Evolutionary conservation across 1,284 basidiomycete species (phyloP).

Genomic region (Ceratobasidium sp.): DNA sequence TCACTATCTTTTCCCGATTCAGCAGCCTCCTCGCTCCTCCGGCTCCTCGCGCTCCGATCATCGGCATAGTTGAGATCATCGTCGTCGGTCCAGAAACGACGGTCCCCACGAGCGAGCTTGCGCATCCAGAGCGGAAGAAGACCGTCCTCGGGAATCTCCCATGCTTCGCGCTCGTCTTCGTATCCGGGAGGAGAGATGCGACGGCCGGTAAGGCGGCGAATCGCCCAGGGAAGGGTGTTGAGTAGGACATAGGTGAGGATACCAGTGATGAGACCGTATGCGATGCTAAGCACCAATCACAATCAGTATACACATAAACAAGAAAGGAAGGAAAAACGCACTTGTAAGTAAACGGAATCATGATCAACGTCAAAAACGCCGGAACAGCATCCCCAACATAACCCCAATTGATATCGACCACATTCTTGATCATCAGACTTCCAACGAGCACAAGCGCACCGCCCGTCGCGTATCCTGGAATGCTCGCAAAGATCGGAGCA

Average conservation of each 20-base stretch:
- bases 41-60: slow-evolving; percentile 21
- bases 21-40: slow-evolving; percentile 4
- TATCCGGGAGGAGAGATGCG: slow-evolving; percentile 75
- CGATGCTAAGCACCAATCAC: slow-evolving; percentile 71
- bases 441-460: slow-evolving; percentile 90
- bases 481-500: slow-evolving; percentile 89
- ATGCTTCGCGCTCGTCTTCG: slow-evolving; percentile 71
- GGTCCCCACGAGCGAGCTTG: slow-evolving; percentile 55
- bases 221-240: slow-evolving; percentile 76
- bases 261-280: slow-evolving; percentile 87
- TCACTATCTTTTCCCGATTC: slow-evolving; percentile 33
- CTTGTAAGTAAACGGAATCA: slow-evolving; percentile 86
- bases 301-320: slow-evolving; percentile 42
- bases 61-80: not conserved
- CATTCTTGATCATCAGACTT: slow-evolving; percentile 90
- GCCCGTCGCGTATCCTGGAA: slow-evolving; percentile 91
- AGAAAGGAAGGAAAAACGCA: slow-evolving; percentile 57
- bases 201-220: slow-evolving; percentile 70
- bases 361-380: slow-evolving; percentile 82
- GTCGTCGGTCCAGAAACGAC: slow-evolving; percentile 54
- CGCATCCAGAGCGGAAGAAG: slow-evolving; percentile 81
- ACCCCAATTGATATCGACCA: slow-evolving; percentile 90
- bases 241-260: slow-evolving; percentile 79
- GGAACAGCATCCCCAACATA: slow-evolving; percentile 90
- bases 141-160: slow-evolving; percentile 77